A percentile compares a stretch with the other conserved stretches of the same genome.
Evolutionary conservation across 306 rosid species (phyloP).

Genomic region (Cicer cuneatum): DNA sequence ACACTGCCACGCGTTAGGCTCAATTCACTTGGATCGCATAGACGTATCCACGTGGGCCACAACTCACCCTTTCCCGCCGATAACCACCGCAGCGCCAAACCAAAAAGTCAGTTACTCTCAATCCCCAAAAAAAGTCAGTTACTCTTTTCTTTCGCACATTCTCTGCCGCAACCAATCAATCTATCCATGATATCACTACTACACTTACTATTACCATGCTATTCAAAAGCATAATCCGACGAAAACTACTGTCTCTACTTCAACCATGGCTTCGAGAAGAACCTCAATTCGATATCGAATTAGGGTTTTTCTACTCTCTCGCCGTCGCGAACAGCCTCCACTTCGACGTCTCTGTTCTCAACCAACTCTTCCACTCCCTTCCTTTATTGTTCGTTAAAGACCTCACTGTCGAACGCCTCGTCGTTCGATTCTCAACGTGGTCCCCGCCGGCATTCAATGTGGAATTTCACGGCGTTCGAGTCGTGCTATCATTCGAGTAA

Average conservation of each 20-base stretch:
- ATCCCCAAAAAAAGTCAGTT: background rate
- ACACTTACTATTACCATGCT: conserved; percentile 49
- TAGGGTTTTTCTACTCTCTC: conserved; percentile 66
- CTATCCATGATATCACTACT: conserved; percentile 21
- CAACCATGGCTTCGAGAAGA: conserved; percentile 79
- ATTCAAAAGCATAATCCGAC: conserved; percentile 51
- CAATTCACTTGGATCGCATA: background rate
- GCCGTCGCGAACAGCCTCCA: conserved; percentile 61
- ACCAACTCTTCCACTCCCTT: conserved; percentile 60
- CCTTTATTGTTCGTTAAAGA: conserved; percentile 55
- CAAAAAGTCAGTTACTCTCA: background rate
- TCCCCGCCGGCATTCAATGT: conserved; percentile 64
- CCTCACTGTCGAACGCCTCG: conserved; percentile 60
- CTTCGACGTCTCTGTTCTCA: conserved; percentile 61
- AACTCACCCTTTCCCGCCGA: conserved; percentile 61
- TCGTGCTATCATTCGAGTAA: conserved; percentile 59
- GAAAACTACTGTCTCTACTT: conserved; percentile 70
- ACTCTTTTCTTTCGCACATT: conserved; percentile 16
- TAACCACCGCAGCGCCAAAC: background rate
- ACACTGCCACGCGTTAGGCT: conserved; percentile 20
- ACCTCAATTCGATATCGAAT: conserved; percentile 61
- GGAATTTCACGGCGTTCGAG: conserved; percentile 64
- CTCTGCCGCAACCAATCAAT: conserved; percentile 18
- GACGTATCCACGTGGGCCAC: background rate
- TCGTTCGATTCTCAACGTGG: conserved; percentile 73